Evolutionary conservation across 2,329 filamentous ascomycete genomes (phyloP).

Genomic region (Aspergillus eucalypticola): DNA sequence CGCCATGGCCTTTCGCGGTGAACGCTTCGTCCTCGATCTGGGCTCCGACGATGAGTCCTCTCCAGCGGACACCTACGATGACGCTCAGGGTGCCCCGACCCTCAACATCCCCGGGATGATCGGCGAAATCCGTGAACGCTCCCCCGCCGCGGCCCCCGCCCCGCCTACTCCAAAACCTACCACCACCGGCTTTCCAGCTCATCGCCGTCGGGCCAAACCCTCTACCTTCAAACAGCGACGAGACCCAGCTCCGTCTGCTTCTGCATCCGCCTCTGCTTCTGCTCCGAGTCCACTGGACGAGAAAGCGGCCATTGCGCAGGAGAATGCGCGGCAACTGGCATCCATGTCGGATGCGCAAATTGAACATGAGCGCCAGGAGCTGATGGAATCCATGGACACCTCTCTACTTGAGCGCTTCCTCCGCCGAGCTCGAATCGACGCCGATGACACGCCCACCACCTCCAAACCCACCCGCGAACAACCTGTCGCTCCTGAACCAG

Average conservation of each 20-base stretch:
- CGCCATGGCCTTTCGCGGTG: slow-evolving; percentile 56
- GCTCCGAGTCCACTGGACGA: slow-evolving; percentile 51
- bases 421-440: slow-evolving; percentile 72
- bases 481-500: background rate
- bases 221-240: slow-evolving; percentile 77
- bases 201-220: slow-evolving; percentile 70
- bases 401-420: slow-evolving; percentile 75
- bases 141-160: slow-evolving; percentile 47
- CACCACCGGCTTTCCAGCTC: slow-evolving; percentile 81
- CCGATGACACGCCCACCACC: slow-evolving; percentile 41
- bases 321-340: slow-evolving; percentile 73
- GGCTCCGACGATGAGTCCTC: slow-evolving; percentile 53
- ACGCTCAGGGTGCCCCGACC: slow-evolving; percentile 16
- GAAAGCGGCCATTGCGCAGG: slow-evolving; percentile 72
- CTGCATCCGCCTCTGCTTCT: slow-evolving; percentile 7
- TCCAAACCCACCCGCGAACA: background rate
- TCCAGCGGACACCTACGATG: slow-evolving; percentile 16
- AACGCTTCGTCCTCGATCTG: slow-evolving; percentile 63
- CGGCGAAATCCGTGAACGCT: slow-evolving; percentile 77
- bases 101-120: slow-evolving; percentile 51
- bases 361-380: slow-evolving; percentile 72
- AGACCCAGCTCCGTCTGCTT: slow-evolving; percentile 17
- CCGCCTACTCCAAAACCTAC: slow-evolving; percentile 59
- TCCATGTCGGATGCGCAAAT: slow-evolving; percentile 83
- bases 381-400: slow-evolving; percentile 76